Evolutionary conservation across 768 basidiomycete species (phyloP).

Genomic region (Rhodotorula toruloides): DNA sequence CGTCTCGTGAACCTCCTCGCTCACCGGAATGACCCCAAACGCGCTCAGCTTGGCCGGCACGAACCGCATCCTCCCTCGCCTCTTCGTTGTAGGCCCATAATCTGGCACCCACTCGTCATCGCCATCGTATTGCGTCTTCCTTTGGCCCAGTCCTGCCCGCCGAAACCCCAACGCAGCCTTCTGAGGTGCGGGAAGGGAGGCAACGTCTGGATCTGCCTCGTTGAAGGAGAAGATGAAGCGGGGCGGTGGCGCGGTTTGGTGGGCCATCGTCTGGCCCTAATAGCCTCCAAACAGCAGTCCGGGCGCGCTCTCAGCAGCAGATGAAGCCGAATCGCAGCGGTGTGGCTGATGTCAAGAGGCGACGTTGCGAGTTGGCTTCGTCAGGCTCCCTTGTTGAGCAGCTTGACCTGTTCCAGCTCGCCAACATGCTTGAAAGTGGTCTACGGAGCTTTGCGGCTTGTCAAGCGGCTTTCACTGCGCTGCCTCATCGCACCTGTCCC

Average conservation of each 20-base stretch:
- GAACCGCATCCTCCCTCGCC: conserved; percentile 17
- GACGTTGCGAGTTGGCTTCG: too few species aligned
- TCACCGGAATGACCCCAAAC: neutral
- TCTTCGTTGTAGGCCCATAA: conserved; percentile 26
- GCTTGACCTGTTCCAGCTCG: too few species aligned
- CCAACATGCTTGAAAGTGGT: too few species aligned
- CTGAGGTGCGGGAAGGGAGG: neutral
- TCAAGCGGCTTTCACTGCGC: too few species aligned
- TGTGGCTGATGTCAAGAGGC: too few species aligned
- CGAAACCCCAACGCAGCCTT: neutral
- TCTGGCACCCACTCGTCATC: conserved; percentile 24
- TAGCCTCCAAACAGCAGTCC: neutral
- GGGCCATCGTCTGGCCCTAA: neutral
- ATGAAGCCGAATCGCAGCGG: too few species aligned
- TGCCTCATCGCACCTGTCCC: too few species aligned
- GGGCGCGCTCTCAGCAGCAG: too few species aligned
- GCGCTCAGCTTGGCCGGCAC: neutral
- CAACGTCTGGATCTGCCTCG: neutral
- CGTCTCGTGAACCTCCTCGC: neutral
- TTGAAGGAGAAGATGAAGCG: conserved; percentile 30
- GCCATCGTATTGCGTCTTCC: neutral
- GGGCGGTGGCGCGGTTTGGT: neutral
- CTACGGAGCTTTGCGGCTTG: too few species aligned
- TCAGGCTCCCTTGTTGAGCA: too few species aligned
- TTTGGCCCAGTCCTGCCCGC: neutral